Percentiles rank a stretch among this genome's conserved stretches.
Conservation (phyloP, 371 early-diverging fungal genomes). For the Sporodiniella umbellata region DNA sequence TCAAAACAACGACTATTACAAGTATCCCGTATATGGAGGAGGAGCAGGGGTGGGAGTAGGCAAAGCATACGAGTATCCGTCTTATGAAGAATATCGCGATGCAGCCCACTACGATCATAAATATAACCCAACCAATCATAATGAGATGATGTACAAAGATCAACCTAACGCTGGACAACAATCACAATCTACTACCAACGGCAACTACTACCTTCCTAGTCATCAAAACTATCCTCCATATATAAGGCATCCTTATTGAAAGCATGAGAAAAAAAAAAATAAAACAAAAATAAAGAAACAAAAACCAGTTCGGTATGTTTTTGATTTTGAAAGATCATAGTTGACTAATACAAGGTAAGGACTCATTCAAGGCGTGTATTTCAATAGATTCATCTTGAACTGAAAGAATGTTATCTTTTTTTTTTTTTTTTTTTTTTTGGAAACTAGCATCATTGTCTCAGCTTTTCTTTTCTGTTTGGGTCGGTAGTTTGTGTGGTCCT, state of each 20-base stretch:
- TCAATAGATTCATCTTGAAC: no score
- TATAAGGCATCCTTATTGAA: neutral
- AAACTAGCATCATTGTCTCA: no score
- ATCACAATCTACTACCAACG: neutral
- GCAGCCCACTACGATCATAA: neutral
- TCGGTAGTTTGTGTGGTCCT: no score
- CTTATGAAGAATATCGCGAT: neutral
- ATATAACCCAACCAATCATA: neutral
- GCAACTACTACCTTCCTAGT: neutral
- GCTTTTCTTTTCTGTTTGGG: no score
- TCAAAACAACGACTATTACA: neutral
- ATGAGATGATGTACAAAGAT: conserved; percentile 3
- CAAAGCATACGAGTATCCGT: neutral
- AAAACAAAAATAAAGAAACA: neutral
- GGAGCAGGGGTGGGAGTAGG: no score
- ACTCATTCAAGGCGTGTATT: no score
- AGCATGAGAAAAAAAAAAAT: neutral
- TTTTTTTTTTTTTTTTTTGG: no score
- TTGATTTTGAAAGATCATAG: no score
- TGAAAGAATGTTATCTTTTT: no score
- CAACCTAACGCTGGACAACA: neutral
- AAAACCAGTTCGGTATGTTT: neutral
- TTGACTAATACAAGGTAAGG: no score
- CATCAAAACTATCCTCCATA: conserved; percentile 2
- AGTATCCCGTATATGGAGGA: neutral